A percentile compares a stretch with the other conserved stretches of the same genome.
phyloP scores from a whole-genome alignment of 345 rosid species.

The Trapa incisa region DNA sequence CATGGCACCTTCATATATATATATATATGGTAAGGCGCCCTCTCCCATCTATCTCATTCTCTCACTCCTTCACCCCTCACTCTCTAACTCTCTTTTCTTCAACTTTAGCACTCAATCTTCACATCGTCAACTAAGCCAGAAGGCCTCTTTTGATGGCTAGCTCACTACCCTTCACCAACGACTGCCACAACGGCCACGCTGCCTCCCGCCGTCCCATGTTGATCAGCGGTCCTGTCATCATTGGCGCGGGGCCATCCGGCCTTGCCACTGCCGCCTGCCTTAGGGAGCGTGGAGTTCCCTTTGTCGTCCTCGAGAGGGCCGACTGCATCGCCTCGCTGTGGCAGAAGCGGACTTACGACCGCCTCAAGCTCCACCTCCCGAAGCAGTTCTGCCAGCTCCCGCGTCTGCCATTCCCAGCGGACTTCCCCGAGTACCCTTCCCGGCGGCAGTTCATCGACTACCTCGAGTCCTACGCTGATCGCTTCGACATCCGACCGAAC shows the following conservation, averaged over 20 bases:
- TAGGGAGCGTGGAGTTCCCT: conserved; percentile 33
- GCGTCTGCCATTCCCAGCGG: conserved; percentile 31
- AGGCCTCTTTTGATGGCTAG: conserved; percentile 7
- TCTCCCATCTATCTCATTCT: no score
- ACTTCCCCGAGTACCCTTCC: conserved; percentile 29
- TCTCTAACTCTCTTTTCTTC: neutral
- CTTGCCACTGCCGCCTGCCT: conserved; percentile 35
- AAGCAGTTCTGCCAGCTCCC: conserved; percentile 45
- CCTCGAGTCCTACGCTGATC: conserved; percentile 32
- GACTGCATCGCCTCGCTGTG: conserved; percentile 38
- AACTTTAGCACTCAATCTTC: no score
- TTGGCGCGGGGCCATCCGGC: conserved; percentile 36
- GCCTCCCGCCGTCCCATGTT: conserved; percentile 21
- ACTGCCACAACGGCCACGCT: neutral
- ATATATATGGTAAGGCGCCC: no score
- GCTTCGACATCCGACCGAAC: conserved; percentile 24
- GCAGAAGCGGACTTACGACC: conserved; percentile 38
- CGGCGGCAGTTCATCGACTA: conserved; percentile 30
- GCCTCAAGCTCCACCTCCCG: conserved; percentile 43
- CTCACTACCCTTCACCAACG: conserved; percentile 2
- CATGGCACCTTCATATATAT: no score
- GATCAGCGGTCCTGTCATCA: conserved; percentile 35
- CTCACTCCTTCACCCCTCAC: neutral
- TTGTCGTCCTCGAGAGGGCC: conserved; percentile 32
- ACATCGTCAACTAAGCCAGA: no score